Evolutionary conservation across 2,329 filamentous ascomycete genomes (phyloP), one percentile per base, ranked within the genome.

Genomic region (Taxawa tesnikishii): DNA sequence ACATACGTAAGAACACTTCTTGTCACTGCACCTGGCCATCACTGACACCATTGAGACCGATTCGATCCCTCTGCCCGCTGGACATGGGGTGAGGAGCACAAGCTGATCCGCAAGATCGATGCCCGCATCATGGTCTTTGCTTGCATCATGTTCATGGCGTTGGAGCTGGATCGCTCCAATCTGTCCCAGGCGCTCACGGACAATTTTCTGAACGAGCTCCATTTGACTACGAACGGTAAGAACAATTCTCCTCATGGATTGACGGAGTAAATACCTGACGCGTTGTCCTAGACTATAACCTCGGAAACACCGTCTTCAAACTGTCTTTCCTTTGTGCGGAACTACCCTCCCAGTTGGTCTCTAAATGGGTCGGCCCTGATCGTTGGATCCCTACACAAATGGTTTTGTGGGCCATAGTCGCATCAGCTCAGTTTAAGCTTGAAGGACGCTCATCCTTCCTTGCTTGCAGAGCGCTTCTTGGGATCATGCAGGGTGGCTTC

Each of bases 141-240:
- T 37, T 65, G 65, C 21, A 43, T 67, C 37, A 65, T 63, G 59
- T 67, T 67, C 41, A 62, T 65, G 44, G 55, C 61, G 0, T 56
- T 72, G 16, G 65, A 72, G 37, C 51, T 50, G 6, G 47, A 49
- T 29, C 32, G 47, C 12, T 33, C 43, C 3, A 50, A 50, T 21
- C 40, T 49, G 26, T 44, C 43, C 19, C 36, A 44, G 31, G 47
- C 47, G 6, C 26, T 48, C n/a, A 43, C 42, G 1, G 41, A 48
- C 29, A 46, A 50, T 23, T 42, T 53, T 41, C 31, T 48, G 10
- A 29, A 36, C 13, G 43, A 49, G 21, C 29, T 50, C n/a, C n/a
- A n/a, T n/a, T n/a, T n/a, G n/a, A 38, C 37, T 14, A 48, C 46
- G 7, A 43, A 48, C 32, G 45, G 49, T 17, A 48, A 40, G 38